Percentiles rank a stretch among this genome's conserved stretches.
Evolutionary conservation across 2,329 filamentous ascomycete species (phyloP).

Genomic region (Orbilia javanica): DNA sequence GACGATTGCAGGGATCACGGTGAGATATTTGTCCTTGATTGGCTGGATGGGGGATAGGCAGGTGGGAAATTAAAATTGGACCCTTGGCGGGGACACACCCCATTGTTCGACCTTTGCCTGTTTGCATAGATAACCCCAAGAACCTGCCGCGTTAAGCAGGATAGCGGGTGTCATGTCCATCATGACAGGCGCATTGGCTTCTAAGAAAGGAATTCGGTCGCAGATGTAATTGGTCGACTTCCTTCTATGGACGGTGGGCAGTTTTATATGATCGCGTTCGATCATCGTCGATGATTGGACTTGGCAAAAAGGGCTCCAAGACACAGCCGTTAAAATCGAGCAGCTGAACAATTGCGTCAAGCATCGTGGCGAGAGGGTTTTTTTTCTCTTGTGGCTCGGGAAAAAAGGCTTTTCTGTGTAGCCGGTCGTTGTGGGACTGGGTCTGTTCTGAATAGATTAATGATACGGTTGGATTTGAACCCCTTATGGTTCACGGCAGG

Average conservation of each 20-base stretch:
- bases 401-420: neutral
- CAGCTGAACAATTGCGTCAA: slow-evolving; percentile 33
- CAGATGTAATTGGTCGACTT: slow-evolving; percentile 41
- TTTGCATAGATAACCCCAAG: slow-evolving; percentile 5
- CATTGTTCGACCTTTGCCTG: slow-evolving; percentile 21
- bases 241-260: slow-evolving; percentile 18
- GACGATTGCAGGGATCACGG: slow-evolving; percentile 56
- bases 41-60: slow-evolving; percentile 54
- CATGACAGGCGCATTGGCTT: slow-evolving; percentile 33
- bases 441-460: slow-evolving; percentile 52
- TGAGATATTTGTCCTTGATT: slow-evolving; percentile 55
- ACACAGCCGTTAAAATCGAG: slow-evolving; percentile 12
- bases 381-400: slow-evolving; percentile 12
- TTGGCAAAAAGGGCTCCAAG: slow-evolving; percentile 9
- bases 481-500: slow-evolving; percentile 31
- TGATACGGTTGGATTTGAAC: slow-evolving; percentile 33
- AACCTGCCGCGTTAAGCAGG: slow-evolving; percentile 53
- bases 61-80: slow-evolving; percentile 55
- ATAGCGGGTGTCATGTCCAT: slow-evolving; percentile 21
- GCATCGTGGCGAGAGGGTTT: slow-evolving; percentile 1
- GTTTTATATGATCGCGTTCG: slow-evolving; percentile 21
- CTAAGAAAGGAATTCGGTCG: slow-evolving; percentile 17
- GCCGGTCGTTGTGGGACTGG: slow-evolving; percentile 23
- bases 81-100: slow-evolving; percentile 38
- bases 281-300: slow-evolving; percentile 38